A percentile compares a stretch with the other conserved stretches of the same genome.
phyloP scores from a whole-genome alignment of 352 stramenopile species.

The Globisporangium paroecandrum region DNA sequence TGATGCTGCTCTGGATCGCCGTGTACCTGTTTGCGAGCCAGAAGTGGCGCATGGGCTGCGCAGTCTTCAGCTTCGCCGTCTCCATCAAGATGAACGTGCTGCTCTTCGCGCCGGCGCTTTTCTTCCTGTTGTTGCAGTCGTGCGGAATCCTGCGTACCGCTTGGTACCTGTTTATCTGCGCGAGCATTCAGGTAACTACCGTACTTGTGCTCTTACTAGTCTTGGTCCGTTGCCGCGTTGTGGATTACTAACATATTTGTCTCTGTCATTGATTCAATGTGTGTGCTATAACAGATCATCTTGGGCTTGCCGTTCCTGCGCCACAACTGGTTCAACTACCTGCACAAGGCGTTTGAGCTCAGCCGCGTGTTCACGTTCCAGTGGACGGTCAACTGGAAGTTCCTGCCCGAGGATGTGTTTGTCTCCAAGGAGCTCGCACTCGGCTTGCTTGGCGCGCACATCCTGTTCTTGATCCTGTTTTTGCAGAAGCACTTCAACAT shows the following conservation, averaged over 20 bases:
- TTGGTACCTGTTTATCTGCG: slow-evolving; percentile 90
- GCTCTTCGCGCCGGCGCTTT: slow-evolving; percentile 95
- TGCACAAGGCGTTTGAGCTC: slow-evolving; percentile 97
- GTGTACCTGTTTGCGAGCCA: slow-evolving; percentile 86
- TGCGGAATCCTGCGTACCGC: slow-evolving; percentile 76
- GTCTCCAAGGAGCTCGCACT: slow-evolving; percentile 67
- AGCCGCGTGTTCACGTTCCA: slow-evolving; percentile 97
- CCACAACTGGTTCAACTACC: slow-evolving; percentile 93
- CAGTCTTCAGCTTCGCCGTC: slow-evolving; percentile 95
- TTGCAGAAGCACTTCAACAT: slow-evolving; percentile 84
- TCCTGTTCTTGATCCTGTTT: slow-evolving; percentile 73
- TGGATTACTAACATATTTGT: neutral
- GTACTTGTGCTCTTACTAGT: neutral
- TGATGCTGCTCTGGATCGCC: slow-evolving; percentile 94
- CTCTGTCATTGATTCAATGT: neutral
- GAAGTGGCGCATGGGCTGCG: slow-evolving; percentile 86
- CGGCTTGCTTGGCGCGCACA: slow-evolving; percentile 47
- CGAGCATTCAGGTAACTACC: slow-evolving; percentile 68
- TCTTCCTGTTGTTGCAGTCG: slow-evolving; percentile 94
- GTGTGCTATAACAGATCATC: slow-evolving; percentile 49
- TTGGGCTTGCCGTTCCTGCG: slow-evolving; percentile 94
- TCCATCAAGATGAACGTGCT: slow-evolving; percentile 99
- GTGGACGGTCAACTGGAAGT: slow-evolving; percentile 99
- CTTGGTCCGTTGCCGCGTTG: neutral
- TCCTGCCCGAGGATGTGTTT: slow-evolving; percentile 74